Conservation (phyloP, 805 yeast genomes). For the Candida saitoana region DNA sequence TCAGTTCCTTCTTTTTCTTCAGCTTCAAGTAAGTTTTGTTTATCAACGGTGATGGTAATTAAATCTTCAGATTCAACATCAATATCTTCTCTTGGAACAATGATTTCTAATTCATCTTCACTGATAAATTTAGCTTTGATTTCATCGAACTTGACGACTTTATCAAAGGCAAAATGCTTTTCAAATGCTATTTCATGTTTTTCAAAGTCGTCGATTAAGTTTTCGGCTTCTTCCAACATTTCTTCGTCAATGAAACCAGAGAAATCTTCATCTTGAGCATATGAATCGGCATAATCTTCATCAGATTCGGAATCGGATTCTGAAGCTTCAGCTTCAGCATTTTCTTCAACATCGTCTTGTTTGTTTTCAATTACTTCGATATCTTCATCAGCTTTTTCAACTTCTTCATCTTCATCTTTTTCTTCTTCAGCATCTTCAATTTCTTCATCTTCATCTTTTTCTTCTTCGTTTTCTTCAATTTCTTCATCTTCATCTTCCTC, state of each 20-base stretch:
- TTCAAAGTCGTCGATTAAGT: slow-evolving; percentile 33
- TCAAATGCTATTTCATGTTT: slow-evolving; percentile 40
- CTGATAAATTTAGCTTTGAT: slow-evolving; percentile 35
- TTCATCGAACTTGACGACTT: slow-evolving; percentile 32
- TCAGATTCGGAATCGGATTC: slow-evolving; percentile 15
- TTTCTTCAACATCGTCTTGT: slow-evolving; percentile 7
- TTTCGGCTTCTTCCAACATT: slow-evolving; percentile 35
- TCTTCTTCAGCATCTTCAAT: slow-evolving; percentile 11
- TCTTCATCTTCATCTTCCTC: slow-evolving; percentile 14
- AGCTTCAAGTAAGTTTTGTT: neutral
- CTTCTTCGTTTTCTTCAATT: slow-evolving; percentile 13
- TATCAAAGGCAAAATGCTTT: slow-evolving; percentile 41
- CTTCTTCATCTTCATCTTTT: slow-evolving; percentile 8
- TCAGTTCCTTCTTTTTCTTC: slow-evolving; percentile 12
- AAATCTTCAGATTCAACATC: slow-evolving; percentile 13
- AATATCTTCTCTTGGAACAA: slow-evolving; percentile 33
- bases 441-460: slow-evolving; percentile 10
- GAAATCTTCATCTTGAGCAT: slow-evolving; percentile 12
- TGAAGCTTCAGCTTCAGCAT: slow-evolving; percentile 8
- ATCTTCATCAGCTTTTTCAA: slow-evolving; percentile 5
- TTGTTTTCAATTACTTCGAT: slow-evolving; percentile 5
- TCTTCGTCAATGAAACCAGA: slow-evolving; percentile 30
- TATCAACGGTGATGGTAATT: slow-evolving; percentile 8
- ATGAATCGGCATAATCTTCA: slow-evolving; percentile 12
- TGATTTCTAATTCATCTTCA: slow-evolving; percentile 39